A percentile compares a stretch with the other conserved stretches of the same genome.
Evolutionary conservation across 805 yeast species (phyloP).

Genomic region (Yueomyces sinensis): DNA sequence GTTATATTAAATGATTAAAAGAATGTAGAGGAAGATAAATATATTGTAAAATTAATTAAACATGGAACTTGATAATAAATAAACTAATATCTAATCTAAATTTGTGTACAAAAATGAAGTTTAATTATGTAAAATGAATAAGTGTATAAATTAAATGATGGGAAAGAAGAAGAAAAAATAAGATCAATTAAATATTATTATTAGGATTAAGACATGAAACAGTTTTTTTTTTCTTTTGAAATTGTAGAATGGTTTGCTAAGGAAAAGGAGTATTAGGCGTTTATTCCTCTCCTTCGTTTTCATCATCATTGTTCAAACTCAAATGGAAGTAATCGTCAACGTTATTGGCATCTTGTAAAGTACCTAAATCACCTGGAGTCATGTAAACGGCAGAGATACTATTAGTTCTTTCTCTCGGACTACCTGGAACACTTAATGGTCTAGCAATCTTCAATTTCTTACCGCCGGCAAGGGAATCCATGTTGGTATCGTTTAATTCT

Average conservation of each 20-base stretch:
- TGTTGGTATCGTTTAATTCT: constrained; percentile 17
- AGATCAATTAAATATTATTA: too few species aligned
- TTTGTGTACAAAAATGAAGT: too few species aligned
- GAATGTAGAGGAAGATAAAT: too few species aligned
- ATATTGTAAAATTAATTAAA: too few species aligned
- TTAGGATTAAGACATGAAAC: too few species aligned
- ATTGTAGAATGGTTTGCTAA: not conserved
- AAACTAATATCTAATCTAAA: too few species aligned
- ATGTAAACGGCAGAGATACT: constrained; percentile 39
- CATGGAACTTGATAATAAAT: too few species aligned
- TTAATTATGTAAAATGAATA: too few species aligned
- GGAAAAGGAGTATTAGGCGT: too few species aligned
- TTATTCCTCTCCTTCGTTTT: constrained; percentile 28
- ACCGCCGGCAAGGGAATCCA: constrained; percentile 23
- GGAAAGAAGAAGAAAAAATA: too few species aligned
- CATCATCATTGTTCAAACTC: constrained; percentile 20
- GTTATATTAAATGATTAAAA: too few species aligned
- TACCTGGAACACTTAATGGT: constrained; percentile 94
- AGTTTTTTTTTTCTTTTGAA: not conserved
- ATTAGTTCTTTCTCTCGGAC: constrained; percentile 41
- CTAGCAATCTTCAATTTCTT: constrained; percentile 63
- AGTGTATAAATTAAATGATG: too few species aligned
- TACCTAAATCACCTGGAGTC: constrained; percentile 99
- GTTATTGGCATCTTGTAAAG: constrained; percentile 79
- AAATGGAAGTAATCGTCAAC: constrained; percentile 61